Evolutionary conservation across 1,139 yeast genomes (phyloP).

Genomic region (Yamadazyma dendronema): DNA sequence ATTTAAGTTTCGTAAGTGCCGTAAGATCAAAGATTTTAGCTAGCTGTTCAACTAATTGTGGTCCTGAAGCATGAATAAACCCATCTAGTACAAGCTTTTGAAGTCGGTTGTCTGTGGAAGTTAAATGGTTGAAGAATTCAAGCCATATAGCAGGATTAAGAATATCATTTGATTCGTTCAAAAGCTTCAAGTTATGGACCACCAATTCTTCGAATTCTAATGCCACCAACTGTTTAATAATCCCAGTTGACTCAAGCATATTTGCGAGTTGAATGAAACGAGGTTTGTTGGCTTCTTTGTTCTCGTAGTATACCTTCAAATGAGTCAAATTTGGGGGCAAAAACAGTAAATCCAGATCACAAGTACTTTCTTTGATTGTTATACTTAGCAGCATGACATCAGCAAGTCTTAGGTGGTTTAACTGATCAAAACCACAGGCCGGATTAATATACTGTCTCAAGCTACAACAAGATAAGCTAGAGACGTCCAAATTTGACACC

Average conservation of each 20-base stretch:
- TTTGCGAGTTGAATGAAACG: constrained; percentile 7
- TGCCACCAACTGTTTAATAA: constrained; percentile 3
- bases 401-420: not conserved
- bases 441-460: constrained; percentile 1
- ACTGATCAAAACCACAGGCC: not conserved
- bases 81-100: constrained; percentile 12
- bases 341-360: not conserved
- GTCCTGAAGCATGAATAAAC: constrained; percentile 9
- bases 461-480: not conserved
- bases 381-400: not conserved
- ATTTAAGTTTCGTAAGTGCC: constrained; percentile 2
- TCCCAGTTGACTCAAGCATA: constrained; percentile 1
- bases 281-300: constrained; percentile 3
- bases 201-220: constrained; percentile 12
- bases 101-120: too few species aligned
- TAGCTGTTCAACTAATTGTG: constrained; percentile 1
- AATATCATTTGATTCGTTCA: constrained; percentile 11
- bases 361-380: not conserved
- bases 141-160: constrained; percentile 11
- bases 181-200: constrained; percentile 6
- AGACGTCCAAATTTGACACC: not conserved
- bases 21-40: constrained; percentile 7
- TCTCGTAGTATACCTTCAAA: constrained; percentile 11
- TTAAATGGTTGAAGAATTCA: constrained; percentile 10
- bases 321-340: constrained; percentile 8